Evolutionary conservation across 1,139 yeast genomes (phyloP).

Genomic region (Blastobotrys capitulatus): DNA sequence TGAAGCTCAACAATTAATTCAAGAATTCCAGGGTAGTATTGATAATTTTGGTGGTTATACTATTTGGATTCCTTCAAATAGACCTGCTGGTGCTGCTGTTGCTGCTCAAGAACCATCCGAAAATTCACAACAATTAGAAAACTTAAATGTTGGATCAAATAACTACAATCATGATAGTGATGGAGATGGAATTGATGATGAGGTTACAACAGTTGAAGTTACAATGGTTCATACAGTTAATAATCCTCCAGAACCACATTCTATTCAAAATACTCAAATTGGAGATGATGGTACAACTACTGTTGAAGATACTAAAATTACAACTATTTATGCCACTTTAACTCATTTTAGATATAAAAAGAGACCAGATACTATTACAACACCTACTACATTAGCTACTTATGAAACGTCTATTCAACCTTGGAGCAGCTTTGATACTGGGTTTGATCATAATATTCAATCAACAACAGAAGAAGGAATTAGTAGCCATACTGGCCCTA

Average conservation of each 20-base stretch:
- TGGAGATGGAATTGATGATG: neutral
- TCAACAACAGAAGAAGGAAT: too few relatives aligned
- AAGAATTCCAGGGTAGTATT: conserved; percentile 32
- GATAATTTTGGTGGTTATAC: conserved; percentile 78
- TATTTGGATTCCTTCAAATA: conserved; percentile 53
- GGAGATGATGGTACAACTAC: neutral
- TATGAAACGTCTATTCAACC: too few relatives aligned
- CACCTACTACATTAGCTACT: neutral
- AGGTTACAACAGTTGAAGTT: neutral
- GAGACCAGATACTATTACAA: neutral
- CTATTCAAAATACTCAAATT: too few relatives aligned
- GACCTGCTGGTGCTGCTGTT: neutral
- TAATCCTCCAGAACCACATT: neutral
- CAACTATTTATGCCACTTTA: neutral
- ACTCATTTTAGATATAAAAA: neutral
- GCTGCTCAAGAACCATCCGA: too few relatives aligned
- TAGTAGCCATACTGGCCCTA: too few relatives aligned
- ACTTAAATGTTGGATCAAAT: neutral
- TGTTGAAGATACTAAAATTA: neutral
- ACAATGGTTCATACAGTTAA: neutral
- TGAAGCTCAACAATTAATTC: conserved; percentile 21
- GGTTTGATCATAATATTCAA: too few relatives aligned
- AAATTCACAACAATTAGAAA: too few relatives aligned
- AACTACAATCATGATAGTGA: neutral
- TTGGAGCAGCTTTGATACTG: too few relatives aligned